phyloP scores from a whole-genome alignment of 441 rosid species.

The Gossypium davidsonii region DNA sequence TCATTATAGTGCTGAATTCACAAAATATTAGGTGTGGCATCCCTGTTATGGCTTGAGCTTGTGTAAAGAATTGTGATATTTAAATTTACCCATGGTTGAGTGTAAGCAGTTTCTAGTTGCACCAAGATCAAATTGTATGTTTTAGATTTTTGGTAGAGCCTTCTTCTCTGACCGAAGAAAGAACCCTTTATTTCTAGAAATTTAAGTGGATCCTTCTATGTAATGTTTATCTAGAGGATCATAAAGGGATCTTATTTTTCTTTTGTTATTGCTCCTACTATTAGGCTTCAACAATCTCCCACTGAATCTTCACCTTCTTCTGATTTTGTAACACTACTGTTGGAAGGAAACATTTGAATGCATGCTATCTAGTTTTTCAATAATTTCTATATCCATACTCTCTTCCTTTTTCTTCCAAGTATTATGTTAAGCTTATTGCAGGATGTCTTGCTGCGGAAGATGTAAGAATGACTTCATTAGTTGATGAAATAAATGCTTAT shows the following conservation, averaged over 20 bases:
- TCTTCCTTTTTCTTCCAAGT: neutral
- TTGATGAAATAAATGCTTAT: constrained; percentile 80
- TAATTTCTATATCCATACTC: neutral
- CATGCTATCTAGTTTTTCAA: constrained; percentile 3
- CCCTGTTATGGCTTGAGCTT: neutral
- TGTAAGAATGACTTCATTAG: constrained; percentile 42
- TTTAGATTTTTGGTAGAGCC: neutral
- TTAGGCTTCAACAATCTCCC: neutral
- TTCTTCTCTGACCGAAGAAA: neutral
- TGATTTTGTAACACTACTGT: neutral
- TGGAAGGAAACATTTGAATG: neutral
- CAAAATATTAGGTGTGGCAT: neutral
- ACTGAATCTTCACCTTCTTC: neutral
- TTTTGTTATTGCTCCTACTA: neutral
- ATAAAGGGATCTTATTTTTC: neutral
- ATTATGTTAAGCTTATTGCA: constrained; percentile 27
- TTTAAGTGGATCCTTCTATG: neutral
- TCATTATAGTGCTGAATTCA: neutral
- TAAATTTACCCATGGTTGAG: neutral
- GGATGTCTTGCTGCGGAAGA: constrained; percentile 52
- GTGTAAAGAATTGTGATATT: neutral
- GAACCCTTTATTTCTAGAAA: neutral
- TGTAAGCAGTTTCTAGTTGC: neutral
- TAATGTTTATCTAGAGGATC: neutral
- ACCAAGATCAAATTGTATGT: neutral